These are phyloP conservation scores for Claviceps citrina DNA, from an alignment of 2,329 filamentous ascomycete genomes.

Conservation along the genomic window DNA sequence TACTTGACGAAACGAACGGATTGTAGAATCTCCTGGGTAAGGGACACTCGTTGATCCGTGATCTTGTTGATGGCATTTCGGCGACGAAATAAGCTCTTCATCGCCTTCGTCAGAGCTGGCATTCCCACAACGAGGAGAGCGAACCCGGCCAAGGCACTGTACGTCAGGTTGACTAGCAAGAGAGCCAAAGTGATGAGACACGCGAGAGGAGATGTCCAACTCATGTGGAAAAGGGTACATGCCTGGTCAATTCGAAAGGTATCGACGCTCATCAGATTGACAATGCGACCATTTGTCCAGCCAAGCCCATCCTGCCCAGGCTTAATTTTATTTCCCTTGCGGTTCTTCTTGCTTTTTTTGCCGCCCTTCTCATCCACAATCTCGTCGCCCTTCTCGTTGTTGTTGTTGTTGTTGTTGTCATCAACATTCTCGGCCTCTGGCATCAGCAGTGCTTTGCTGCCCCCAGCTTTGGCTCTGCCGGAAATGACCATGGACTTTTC, in stretches of 20 bases:
- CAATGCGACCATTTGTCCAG: conserved; percentile 84
- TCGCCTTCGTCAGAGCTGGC: conserved; percentile 61
- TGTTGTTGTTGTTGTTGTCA: too few species aligned
- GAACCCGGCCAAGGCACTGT: conserved; percentile 81
- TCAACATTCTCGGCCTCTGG: conserved; percentile 31
- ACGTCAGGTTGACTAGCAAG: conserved; percentile 72
- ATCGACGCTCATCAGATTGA: conserved; percentile 90
- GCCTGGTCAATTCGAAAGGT: conserved; percentile 86
- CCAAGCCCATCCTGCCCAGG: conserved; percentile 50
- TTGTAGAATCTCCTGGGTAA: conserved; percentile 84
- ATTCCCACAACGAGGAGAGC: conserved; percentile 64
- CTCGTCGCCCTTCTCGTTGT: too few species aligned
- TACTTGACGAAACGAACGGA: conserved; percentile 92
- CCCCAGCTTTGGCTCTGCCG: conserved; percentile 73
- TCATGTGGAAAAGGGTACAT: conserved; percentile 74
- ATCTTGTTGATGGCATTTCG: conserved; percentile 78
- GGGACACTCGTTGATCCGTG: conserved; percentile 77
- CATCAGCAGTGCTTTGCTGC: conserved; percentile 23
- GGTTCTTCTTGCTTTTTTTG: conserved; percentile 20
- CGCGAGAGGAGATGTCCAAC: conserved; percentile 73
- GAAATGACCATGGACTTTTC: conserved; percentile 87
- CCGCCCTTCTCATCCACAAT: conserved; percentile 29
- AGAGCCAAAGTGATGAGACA: conserved; percentile 66
- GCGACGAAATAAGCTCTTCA: conserved; percentile 60
- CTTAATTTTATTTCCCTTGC: conserved; percentile 22